These are phyloP conservation scores for Tagetes patula DNA, from an alignment of 129 eudicot species.

Conservation along the genomic window DNA sequence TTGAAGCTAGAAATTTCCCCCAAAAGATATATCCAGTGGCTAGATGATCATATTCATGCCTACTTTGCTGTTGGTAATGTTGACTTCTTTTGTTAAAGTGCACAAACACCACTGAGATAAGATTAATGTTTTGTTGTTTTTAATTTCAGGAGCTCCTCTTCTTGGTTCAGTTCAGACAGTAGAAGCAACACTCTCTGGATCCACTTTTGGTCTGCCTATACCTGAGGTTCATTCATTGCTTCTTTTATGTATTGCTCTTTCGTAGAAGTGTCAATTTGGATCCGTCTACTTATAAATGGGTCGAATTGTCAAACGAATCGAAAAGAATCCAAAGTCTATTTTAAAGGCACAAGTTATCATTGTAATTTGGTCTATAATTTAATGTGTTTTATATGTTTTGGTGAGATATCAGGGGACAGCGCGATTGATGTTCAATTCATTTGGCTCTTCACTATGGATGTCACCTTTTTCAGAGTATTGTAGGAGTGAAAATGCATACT, in stretches of 20 bases:
- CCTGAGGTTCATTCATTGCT: constrained; percentile 62
- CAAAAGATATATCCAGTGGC: constrained; percentile 66
- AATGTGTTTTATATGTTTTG: constrained; percentile 37
- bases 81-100: not conserved
- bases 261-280: not conserved
- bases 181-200: constrained; percentile 80
- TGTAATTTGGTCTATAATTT: constrained; percentile 1
- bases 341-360: not conserved
- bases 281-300: not conserved
- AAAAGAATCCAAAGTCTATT: not conserved
- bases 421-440: constrained; percentile 94
- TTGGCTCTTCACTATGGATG: constrained; percentile 94
- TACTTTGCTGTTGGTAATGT: constrained; percentile 89
- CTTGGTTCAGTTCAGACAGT: constrained; percentile 85
- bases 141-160: constrained; percentile 81
- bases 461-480: constrained; percentile 87
- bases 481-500: constrained; percentile 60
- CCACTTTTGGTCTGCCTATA: constrained; percentile 92
- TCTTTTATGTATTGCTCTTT: not conserved
- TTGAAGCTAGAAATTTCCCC: constrained; percentile 94
- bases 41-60: constrained; percentile 95
- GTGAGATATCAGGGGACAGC: constrained; percentile 87
- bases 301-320: not conserved
- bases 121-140: constrained; percentile 19
- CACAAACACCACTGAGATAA: constrained; percentile 17